phyloP scores from a whole-genome alignment of 495 filamentous ascomycete species.

The Amniculicola lignicola region DNA sequence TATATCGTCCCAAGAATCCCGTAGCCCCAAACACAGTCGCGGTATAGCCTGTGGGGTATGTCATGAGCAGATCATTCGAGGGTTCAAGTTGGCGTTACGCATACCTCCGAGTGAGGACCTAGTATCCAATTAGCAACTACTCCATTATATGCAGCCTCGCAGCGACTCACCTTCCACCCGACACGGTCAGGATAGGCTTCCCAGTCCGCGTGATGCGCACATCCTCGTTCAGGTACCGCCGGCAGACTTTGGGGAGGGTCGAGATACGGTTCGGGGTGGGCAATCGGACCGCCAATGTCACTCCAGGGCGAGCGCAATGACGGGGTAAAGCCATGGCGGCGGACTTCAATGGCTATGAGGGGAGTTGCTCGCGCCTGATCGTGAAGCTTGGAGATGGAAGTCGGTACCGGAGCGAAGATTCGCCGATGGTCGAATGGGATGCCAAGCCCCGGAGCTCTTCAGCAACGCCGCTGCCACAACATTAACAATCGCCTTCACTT shows the following conservation, averaged over 20 bases:
- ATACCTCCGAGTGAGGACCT: slow-evolving; percentile 85
- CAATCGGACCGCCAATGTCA: slow-evolving; percentile 24
- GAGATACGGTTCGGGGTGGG: background rate
- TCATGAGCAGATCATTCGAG: slow-evolving; percentile 18
- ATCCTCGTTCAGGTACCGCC: slow-evolving; percentile 36
- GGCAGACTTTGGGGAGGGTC: slow-evolving; percentile 16
- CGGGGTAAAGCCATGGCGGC: slow-evolving; percentile 29
- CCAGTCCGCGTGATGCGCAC: slow-evolving; percentile 45
- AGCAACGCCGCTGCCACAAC: slow-evolving; percentile 14
- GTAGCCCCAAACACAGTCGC: slow-evolving; percentile 98
- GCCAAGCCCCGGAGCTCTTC: slow-evolving; percentile 26
- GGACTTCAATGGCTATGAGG: slow-evolving; percentile 30
- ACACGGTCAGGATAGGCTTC: slow-evolving; percentile 44
- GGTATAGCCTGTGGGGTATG: slow-evolving; percentile 65
- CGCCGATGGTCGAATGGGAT: background rate
- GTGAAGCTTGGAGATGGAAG: slow-evolving; percentile 6
- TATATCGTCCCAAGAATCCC: slow-evolving; percentile 92
- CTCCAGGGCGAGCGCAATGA: slow-evolving; percentile 32
- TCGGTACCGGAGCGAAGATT: slow-evolving; percentile 20
- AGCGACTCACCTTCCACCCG: slow-evolving; percentile 41
- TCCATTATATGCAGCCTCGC: background rate
- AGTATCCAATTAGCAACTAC: slow-evolving; percentile 1
- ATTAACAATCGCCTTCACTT: background rate
- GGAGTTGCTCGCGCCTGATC: slow-evolving; percentile 1
- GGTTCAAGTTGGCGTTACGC: slow-evolving; percentile 11